These are phyloP conservation scores for Botrytis aclada DNA, from an alignment of 2,329 filamentous ascomycete species.

Conservation along the genomic window DNA sequence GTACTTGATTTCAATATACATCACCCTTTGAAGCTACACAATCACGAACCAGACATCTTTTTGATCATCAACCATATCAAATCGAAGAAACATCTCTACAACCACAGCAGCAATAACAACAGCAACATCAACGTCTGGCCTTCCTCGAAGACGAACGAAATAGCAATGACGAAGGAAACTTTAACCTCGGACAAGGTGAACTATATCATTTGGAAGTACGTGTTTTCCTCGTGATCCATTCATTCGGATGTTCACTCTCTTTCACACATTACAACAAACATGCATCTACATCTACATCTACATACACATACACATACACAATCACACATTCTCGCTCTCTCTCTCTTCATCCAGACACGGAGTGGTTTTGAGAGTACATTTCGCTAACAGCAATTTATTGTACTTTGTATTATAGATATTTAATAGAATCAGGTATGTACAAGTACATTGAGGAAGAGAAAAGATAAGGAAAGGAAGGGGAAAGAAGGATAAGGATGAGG, in stretches of 20 bases:
- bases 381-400: conserved; percentile 33
- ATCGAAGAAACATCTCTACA: background rate
- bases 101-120: background rate
- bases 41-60: background rate
- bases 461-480: background rate
- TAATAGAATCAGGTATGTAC: conserved; percentile 38
- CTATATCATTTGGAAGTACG: conserved; percentile 69
- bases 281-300: background rate
- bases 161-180: conserved; percentile 37
- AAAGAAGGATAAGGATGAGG: background rate
- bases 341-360: conserved; percentile 24
- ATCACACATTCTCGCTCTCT: too few species aligned
- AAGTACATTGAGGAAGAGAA: background rate
- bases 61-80: background rate
- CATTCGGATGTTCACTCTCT: conserved; percentile 17
- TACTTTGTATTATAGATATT: conserved; percentile 35
- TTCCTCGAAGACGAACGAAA: conserved; percentile 2
- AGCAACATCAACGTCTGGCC: background rate
- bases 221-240: conserved; percentile 36
- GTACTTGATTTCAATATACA: background rate
- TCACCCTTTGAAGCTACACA: background rate
- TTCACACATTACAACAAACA: background rate
- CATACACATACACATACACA: background rate
- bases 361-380: conserved; percentile 19
- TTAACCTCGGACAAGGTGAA: conserved; percentile 66